These are phyloP conservation scores for Amanita jacksonii DNA, from an alignment of 768 basidiomycete species.

Conservation along the genomic window DNA sequence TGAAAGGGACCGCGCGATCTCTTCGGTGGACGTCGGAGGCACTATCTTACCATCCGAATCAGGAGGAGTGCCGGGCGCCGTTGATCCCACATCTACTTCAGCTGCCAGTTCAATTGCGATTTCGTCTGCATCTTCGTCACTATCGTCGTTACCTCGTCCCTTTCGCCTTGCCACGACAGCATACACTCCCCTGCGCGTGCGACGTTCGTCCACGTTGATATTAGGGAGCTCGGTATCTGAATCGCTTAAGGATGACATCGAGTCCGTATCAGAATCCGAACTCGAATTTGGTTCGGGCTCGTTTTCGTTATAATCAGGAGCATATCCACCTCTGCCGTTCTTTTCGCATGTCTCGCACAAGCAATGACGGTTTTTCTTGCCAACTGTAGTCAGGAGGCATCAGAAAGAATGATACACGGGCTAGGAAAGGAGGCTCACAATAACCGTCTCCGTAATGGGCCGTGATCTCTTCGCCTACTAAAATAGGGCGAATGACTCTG, in stretches of 20 bases:
- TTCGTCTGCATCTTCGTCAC: constrained; percentile 38
- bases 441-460: constrained; percentile 89
- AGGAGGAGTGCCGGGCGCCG: constrained; percentile 30
- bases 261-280: constrained; percentile 32
- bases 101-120: constrained; percentile 14
- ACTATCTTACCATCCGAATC: not conserved
- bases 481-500: constrained; percentile 69
- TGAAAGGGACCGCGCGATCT: constrained; percentile 26
- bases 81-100: constrained; percentile 39
- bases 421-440: constrained; percentile 41
- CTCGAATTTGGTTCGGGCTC: constrained; percentile 42
- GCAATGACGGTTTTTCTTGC: constrained; percentile 41
- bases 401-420: constrained; percentile 9
- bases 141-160: constrained; percentile 48
- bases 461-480: constrained; percentile 78
- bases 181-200: constrained; percentile 78
- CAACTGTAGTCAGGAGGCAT: constrained; percentile 21
- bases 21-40: not conserved
- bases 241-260: constrained; percentile 31
- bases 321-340: constrained; percentile 67
- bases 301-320: constrained; percentile 32
- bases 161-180: constrained; percentile 52
- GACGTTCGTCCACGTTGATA: constrained; percentile 66
- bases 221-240: constrained; percentile 23
- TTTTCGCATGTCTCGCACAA: constrained; percentile 84